Base-by-base conservation (phyloP, 441 rosid species). In the Arabidopsis lyrata region DNA sequence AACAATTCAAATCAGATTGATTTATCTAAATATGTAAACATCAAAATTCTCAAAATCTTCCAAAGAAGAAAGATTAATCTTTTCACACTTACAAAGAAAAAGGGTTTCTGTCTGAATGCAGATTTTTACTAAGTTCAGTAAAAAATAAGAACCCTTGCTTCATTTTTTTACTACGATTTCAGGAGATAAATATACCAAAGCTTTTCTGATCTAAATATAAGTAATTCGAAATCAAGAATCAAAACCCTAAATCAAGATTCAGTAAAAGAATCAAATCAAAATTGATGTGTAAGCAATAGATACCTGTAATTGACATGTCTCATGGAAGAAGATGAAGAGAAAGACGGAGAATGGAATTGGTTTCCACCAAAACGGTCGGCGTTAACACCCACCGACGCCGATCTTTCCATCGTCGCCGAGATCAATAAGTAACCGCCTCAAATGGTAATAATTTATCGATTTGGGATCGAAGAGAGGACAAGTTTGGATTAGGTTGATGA, bases 241-340 rank as follows among this genome's bases (percentile, higher is more conserved):
- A 57, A 34, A 44, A 31, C 42, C 63, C 41, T 49, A 66, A 55
- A 42, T n/a, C 18, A 45, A 48, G 12, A 47, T 36, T 47, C 18
- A 15, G 13, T n/a, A 22, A 10, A 35, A 58, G 5, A 20, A 56
- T 12, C 6, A 45, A 54, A 35, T 58, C n/a, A 60, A 61, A 61
- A 29, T n/a, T 59, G 47, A 59, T 10, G 10, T 9, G 29, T 36
- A 7, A 24, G 4, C 8, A 1, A 44, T 38, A 2, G 2, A n/a
- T 20, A 77, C 80, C 80, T 77, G 77, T 77, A 77, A 54, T 53
- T 77, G 24, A 77, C 81, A 61, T 77, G 77, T 53, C 81, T 66
- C 32, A 77, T 27, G 16, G 79, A 70, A 35, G 76, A 77, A 6
- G 75, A 77, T 13, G 79, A 77, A 47, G 79, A 55, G 63, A 75